Evolutionary conservation across 768 basidiomycete genomes (phyloP).

Genomic region (Lyophyllum decastes): DNA sequence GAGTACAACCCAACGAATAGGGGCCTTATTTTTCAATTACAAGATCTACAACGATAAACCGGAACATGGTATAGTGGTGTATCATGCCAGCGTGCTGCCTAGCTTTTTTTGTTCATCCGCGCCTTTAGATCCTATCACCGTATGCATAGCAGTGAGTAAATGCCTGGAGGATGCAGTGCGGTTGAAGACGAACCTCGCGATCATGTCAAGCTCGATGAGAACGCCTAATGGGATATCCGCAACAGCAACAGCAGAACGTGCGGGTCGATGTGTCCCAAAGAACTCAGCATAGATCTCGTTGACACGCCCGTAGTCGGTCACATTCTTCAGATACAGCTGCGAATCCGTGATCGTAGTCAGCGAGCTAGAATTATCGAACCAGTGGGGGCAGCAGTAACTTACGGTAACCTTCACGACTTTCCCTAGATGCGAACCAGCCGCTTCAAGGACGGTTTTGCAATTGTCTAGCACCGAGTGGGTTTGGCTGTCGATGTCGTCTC

Average conservation of each 20-base stretch:
- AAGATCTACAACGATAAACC: no score
- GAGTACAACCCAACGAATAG: no score
- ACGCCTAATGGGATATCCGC: conserved; percentile 1
- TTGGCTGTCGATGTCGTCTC: conserved; percentile 3
- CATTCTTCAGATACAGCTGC: conserved; percentile 13
- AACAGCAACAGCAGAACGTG: conserved; percentile 1
- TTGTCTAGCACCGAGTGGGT: conserved; percentile 3
- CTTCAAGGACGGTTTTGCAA: conserved; percentile 7
- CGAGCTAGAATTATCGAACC: no score
- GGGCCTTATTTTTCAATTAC: no score
- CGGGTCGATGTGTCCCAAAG: conserved; percentile 9
- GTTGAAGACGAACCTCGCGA: background rate
- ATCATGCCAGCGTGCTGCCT: no score
- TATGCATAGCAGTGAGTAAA: no score
- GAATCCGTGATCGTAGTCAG: background rate
- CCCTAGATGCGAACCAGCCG: conserved; percentile 2
- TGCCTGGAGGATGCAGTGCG: no score
- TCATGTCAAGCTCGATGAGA: conserved; percentile 4
- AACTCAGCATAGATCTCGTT: conserved; percentile 9
- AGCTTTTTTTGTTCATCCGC: no score
- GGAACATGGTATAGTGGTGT: no score
- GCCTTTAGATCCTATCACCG: no score
- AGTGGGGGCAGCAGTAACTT: background rate
- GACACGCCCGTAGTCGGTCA: conserved; percentile 6
- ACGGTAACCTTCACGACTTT: conserved; percentile 14